These are phyloP conservation scores for Leishmania arabica DNA, from an alignment of 208 protist species.

Conservation along the genomic window DNA sequence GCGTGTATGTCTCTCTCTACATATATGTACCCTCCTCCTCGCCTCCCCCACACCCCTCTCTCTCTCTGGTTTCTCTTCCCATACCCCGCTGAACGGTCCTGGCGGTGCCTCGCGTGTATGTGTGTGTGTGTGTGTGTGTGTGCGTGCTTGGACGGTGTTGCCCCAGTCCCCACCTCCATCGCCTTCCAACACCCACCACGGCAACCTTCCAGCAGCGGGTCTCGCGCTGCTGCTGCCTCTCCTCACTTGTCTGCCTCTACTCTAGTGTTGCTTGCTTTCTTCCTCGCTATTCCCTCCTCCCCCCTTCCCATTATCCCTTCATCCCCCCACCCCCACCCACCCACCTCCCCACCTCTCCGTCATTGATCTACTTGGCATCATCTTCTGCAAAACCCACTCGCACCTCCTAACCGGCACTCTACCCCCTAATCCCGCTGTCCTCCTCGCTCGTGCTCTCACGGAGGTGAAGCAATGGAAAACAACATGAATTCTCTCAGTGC, in stretches of 20 bases:
- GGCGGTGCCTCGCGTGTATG: neutral
- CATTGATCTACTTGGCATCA: neutral
- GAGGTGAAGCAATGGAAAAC: slow-evolving; percentile 12
- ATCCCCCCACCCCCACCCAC: neutral
- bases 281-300: neutral
- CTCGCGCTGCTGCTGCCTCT: neutral
- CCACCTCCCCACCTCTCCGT: neutral
- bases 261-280: neutral
- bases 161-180: neutral
- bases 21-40: neutral
- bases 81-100: neutral
- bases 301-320: neutral
- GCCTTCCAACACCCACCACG: neutral
- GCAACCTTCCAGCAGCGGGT: neutral
- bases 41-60: neutral
- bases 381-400: neutral
- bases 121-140: neutral
- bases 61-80: neutral
- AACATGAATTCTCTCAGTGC: slow-evolving; percentile 36
- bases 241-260: neutral
- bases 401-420: neutral
- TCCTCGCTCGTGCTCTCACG: neutral
- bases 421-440: neutral
- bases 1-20: neutral
- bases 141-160: neutral